A percentile compares a stretch with the other conserved stretches of the same genome.
These are phyloP conservation scores for Penicillium lividum DNA, from an alignment of 495 filamentous ascomycete species.

Conservation along the genomic window DNA sequence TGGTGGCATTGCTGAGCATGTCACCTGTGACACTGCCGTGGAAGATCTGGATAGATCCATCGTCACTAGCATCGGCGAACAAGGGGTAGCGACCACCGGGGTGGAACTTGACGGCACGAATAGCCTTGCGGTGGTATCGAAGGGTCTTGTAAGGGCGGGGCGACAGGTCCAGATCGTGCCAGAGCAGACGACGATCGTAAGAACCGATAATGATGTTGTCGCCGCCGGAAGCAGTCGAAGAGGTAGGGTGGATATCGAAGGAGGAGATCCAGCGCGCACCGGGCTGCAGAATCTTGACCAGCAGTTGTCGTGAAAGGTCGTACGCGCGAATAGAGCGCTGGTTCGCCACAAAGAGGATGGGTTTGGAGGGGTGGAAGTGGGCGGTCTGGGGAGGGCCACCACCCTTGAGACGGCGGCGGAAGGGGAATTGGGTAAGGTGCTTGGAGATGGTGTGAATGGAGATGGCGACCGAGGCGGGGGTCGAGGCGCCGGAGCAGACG, in stretches of 20 bases:
- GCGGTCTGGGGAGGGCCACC: conserved; percentile 83
- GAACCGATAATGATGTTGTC: conserved; percentile 92
- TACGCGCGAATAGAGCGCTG: conserved; percentile 89
- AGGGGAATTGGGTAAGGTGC: conserved; percentile 91
- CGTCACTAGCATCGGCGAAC: conserved; percentile 91
- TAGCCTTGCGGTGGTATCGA: conserved; percentile 88
- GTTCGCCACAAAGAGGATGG: conserved; percentile 94
- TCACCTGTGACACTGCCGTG: conserved; percentile 94
- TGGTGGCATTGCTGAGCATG: conserved; percentile 90
- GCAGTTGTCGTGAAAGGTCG: conserved; percentile 83
- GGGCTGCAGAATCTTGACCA: conserved; percentile 87
- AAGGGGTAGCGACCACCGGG: conserved; percentile 74
- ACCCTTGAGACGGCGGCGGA: conserved; percentile 73
- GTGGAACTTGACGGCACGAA: conserved; percentile 85
- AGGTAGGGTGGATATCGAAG: conserved; percentile 84
- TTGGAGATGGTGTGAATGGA: conserved; percentile 94
- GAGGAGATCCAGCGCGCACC: conserved; percentile 94
- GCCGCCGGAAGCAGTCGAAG: conserved; percentile 58
- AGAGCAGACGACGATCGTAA: conserved; percentile 90
- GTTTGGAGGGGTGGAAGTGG: conserved; percentile 90
- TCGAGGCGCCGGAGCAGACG: conserved; percentile 74
- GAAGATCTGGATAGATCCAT: conserved; percentile 92
- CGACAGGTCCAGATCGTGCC: conserved; percentile 96
- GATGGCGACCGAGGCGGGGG: conserved; percentile 67
- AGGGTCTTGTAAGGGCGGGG: conserved; percentile 91